Evolutionary conservation across 2,329 filamentous ascomycete genomes (phyloP).

Genomic region (Pseudogymnoascus sp.): DNA sequence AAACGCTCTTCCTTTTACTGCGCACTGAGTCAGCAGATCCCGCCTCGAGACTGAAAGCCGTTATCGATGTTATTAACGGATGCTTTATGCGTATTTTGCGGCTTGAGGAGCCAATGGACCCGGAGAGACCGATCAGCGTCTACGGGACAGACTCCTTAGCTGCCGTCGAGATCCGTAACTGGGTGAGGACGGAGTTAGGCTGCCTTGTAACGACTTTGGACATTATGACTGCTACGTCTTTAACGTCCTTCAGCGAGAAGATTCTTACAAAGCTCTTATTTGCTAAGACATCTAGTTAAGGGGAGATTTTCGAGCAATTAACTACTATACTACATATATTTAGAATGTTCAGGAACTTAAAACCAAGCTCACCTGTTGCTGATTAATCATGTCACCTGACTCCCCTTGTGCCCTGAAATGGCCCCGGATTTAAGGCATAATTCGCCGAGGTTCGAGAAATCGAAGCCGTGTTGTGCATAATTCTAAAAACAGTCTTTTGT

Average conservation of each 20-base stretch:
- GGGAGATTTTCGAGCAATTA: background rate
- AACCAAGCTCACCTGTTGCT: background rate
- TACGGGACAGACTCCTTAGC: constrained; percentile 19
- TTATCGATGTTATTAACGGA: background rate
- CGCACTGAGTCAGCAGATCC: background rate
- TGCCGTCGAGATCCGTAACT: constrained; percentile 18
- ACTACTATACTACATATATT: background rate
- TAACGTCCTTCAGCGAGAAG: background rate
- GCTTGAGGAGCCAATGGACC: constrained; percentile 17
- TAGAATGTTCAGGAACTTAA: background rate
- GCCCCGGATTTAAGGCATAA: background rate
- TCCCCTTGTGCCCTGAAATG: background rate
- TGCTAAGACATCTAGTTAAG: background rate
- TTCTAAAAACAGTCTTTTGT: background rate
- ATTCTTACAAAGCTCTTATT: background rate
- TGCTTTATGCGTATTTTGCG: background rate
- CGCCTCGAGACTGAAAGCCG: background rate
- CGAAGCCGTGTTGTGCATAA: background rate
- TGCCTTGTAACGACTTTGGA: constrained; percentile 42
- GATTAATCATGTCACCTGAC: constrained; percentile 4
- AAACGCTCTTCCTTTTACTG: background rate
- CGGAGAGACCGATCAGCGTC: background rate
- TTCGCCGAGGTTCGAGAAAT: constrained; percentile 9
- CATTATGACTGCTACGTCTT: constrained; percentile 28
- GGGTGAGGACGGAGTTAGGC: constrained; percentile 12